phyloP scores from a whole-genome alignment of 129 eudicot genomes.

The Escallonia herrerae region DNA sequence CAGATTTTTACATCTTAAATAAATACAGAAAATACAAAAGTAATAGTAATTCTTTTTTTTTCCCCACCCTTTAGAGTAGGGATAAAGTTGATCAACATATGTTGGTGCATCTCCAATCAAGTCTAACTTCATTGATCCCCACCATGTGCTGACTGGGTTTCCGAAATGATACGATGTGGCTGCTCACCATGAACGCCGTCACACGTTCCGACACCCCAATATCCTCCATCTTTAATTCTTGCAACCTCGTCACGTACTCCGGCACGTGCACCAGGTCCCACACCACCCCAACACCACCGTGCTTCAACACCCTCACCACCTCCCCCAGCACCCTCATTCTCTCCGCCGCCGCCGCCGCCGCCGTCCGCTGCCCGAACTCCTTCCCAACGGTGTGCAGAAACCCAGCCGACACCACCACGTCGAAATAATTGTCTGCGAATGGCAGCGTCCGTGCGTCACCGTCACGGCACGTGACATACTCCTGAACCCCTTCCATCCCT shows the following conservation, averaged over 20 bases:
- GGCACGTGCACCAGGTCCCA: conserved; percentile 92
- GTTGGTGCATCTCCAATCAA: conserved; percentile 90
- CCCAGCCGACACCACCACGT: conserved; percentile 90
- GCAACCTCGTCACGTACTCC: conserved; percentile 72
- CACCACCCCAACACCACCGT: conserved; percentile 85
- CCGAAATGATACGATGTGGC: conserved; percentile 84
- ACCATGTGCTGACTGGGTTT: conserved; percentile 78
- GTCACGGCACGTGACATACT: conserved; percentile 83
- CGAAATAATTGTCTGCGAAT: conserved; percentile 74
- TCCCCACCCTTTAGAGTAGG: neutral
- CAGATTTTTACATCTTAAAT: conserved; percentile 24
- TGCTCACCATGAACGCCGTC: conserved; percentile 87
- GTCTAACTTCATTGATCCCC: conserved; percentile 75
- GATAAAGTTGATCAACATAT: no score
- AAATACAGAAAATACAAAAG: no score
- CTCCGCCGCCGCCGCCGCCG: conserved; percentile 93
- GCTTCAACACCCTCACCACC: conserved; percentile 77
- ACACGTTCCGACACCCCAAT: conserved; percentile 83
- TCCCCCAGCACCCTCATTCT: conserved; percentile 83
- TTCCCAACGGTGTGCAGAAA: conserved; percentile 76
- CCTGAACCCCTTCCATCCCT: conserved; percentile 71
- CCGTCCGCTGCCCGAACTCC: conserved; percentile 60
- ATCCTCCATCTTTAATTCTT: conserved; percentile 85
- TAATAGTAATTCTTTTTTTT: neutral
- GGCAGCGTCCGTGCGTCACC: conserved; percentile 82